phyloP scores from a whole-genome alignment of 768 basidiomycete genomes.

The Termitomyces sp. region DNA sequence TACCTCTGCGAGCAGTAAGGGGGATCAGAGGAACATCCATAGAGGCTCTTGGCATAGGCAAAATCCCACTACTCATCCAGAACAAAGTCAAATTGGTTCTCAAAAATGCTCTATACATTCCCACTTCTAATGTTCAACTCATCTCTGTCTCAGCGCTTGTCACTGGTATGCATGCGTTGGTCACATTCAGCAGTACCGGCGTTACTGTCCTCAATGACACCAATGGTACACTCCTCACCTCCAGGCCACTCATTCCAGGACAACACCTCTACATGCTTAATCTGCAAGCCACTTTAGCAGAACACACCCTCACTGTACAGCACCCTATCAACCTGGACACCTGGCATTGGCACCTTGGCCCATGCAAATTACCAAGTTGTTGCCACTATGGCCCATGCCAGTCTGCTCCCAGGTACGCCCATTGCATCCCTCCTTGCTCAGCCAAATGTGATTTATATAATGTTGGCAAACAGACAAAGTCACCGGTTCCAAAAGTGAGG shows the following conservation, averaged over 20 bases:
- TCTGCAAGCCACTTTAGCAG: neutral
- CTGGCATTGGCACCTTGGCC: constrained; percentile 3
- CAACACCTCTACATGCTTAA: neutral
- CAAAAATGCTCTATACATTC: too few relatives aligned
- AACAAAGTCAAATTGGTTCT: too few relatives aligned
- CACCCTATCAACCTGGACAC: neutral
- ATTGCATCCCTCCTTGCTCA: too few relatives aligned
- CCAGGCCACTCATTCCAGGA: constrained; percentile 3
- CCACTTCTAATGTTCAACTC: constrained; percentile 15
- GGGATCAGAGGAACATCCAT: neutral
- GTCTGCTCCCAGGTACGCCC: too few relatives aligned
- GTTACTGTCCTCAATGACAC: constrained; percentile 12
- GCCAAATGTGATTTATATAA: too few relatives aligned
- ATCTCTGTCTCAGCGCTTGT: constrained; percentile 18
- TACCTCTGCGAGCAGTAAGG: neutral
- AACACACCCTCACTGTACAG: neutral
- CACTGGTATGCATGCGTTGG: neutral
- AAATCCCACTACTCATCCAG: constrained; percentile 7
- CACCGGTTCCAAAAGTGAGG: too few relatives aligned
- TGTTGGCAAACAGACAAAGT: too few relatives aligned
- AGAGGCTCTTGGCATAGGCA: neutral
- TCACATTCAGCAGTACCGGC: constrained; percentile 13
- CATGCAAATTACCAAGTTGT: too few relatives aligned
- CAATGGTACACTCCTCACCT: constrained; percentile 9
- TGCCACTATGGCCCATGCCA: too few relatives aligned